Evolutionary conservation across 2,329 filamentous ascomycete species (phyloP).

Genomic region (Penicillium sp.): DNA sequence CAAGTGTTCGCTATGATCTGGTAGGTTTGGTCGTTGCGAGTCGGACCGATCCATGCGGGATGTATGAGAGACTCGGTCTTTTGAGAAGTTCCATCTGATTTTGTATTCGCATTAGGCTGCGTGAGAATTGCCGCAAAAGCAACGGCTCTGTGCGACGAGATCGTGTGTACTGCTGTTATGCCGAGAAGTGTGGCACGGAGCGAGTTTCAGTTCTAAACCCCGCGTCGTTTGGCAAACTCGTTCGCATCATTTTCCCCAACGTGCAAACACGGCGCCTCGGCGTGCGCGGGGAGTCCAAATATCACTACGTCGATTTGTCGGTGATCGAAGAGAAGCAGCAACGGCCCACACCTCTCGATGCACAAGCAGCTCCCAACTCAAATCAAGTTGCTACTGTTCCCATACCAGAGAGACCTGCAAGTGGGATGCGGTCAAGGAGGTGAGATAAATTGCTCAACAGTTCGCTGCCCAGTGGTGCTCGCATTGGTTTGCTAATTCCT

Average conservation of each 20-base stretch:
- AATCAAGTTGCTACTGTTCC: constrained; percentile 14
- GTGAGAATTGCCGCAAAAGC: constrained; percentile 43
- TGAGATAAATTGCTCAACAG: constrained; percentile 10
- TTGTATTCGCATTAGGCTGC: constrained; percentile 31
- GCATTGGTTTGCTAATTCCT: too few relatives aligned
- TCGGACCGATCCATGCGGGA: background rate
- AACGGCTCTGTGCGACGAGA: constrained; percentile 75
- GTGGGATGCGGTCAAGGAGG: constrained; percentile 28
- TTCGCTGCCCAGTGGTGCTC: too few relatives aligned
- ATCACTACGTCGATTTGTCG: constrained; percentile 67
- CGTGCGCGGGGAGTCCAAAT: constrained; percentile 94
- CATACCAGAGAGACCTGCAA: constrained; percentile 20
- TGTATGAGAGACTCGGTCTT: constrained; percentile 1
- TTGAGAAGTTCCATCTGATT: background rate
- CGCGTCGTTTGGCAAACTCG: constrained; percentile 94
- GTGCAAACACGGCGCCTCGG: constrained; percentile 88
- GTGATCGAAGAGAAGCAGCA: constrained; percentile 42
- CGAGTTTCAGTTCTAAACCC: constrained; percentile 93
- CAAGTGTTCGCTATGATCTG: constrained; percentile 50
- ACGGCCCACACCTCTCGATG: constrained; percentile 22
- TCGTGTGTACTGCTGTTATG: constrained; percentile 92
- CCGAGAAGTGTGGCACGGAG: constrained; percentile 84
- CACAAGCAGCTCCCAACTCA: constrained; percentile 20
- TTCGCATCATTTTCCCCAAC: constrained; percentile 90
- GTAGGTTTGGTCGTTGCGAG: constrained; percentile 26